Conservation (phyloP, 1,284 basidiomycete species). For the Phellopilus nigrolimitatus region DNA sequence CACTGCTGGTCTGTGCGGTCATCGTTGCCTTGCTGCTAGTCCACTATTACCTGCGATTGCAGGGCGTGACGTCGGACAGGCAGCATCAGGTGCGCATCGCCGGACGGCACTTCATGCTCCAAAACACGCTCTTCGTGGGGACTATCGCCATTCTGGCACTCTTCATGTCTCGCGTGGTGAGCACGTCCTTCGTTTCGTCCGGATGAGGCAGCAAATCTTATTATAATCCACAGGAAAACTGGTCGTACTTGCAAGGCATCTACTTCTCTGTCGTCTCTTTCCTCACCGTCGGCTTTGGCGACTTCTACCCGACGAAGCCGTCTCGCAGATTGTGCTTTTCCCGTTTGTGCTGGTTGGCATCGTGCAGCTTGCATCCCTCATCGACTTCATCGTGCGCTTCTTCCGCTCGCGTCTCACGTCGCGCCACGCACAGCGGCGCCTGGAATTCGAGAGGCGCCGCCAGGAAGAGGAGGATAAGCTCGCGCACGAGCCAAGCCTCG, state of each 20-base stretch:
- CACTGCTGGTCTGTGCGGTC: conserved; percentile 31
- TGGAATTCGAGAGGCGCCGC: conserved; percentile 10
- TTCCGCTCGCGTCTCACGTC: conserved; percentile 11
- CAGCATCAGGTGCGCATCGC: conserved; percentile 28
- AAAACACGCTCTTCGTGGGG: conserved; percentile 32
- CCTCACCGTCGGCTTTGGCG: conserved; percentile 78
- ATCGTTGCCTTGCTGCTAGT: conserved; percentile 32
- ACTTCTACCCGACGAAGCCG: conserved; percentile 52
- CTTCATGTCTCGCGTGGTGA: conserved; percentile 22
- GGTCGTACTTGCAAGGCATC: conserved; percentile 37
- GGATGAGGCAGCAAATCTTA: background rate
- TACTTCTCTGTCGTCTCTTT: conserved; percentile 70
- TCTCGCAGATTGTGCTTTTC: conserved; percentile 52
- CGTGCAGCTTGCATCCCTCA: conserved; percentile 41
- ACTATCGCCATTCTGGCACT: conserved; percentile 28
- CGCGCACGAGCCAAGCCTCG: conserved; percentile 9
- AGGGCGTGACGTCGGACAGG: conserved; percentile 18
- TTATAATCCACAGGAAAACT: conserved; percentile 20
- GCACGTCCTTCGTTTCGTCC: background rate
- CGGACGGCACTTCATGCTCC: conserved; percentile 37
- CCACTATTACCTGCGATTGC: conserved; percentile 33
- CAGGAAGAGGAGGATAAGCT: conserved; percentile 15
- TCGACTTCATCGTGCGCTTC: conserved; percentile 19
- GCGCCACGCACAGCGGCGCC: conserved; percentile 5
- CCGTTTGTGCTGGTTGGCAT: conserved; percentile 58